These are phyloP conservation scores for Polyporus arcularius DNA, from an alignment of 768 basidiomycete genomes.

Conservation along the genomic window DNA sequence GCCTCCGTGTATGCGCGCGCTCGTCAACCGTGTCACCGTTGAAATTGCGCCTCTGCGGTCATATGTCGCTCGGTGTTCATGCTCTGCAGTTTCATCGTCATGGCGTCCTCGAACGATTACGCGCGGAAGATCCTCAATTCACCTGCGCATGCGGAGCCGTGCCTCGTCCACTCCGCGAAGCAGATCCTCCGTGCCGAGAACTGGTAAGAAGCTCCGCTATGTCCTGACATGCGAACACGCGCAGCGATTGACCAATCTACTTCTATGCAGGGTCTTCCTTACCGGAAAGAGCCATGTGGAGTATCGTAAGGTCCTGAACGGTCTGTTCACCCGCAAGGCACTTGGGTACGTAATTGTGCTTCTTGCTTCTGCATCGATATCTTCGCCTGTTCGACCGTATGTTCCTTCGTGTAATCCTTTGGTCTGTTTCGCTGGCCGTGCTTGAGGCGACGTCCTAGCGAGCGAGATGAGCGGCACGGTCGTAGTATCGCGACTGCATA, in stretches of 20 bases:
- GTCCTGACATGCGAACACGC: not conserved
- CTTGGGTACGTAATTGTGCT: slow-evolving; percentile 61
- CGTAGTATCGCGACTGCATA: too few relatives aligned
- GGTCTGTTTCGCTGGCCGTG: not conserved
- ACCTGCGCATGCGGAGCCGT: slow-evolving; percentile 89
- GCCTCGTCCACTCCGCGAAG: slow-evolving; percentile 91
- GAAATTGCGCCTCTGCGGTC: slow-evolving; percentile 5
- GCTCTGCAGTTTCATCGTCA: slow-evolving; percentile 93
- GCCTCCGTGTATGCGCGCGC: slow-evolving; percentile 7
- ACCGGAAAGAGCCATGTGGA: slow-evolving; percentile 92
- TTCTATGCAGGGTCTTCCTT: slow-evolving; percentile 82
- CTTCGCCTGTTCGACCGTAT: not conserved
- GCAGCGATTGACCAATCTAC: slow-evolving; percentile 2
- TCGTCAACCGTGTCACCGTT: not conserved
- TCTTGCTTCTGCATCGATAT: not conserved
- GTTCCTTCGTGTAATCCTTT: not conserved
- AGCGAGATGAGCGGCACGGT: too few relatives aligned
- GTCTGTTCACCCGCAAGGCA: slow-evolving; percentile 92
- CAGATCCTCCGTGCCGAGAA: slow-evolving; percentile 82
- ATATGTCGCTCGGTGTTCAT: not conserved
- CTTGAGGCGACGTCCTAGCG: not conserved
- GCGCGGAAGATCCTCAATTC: slow-evolving; percentile 96
- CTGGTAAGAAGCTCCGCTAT: slow-evolving; percentile 54
- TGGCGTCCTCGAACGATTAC: slow-evolving; percentile 92
- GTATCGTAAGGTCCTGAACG: slow-evolving; percentile 88